A percentile compares a stretch with the other conserved stretches of the same genome.
Conservation (phyloP, 805 yeast species). For the Suhomyces canberraensis region DNA sequence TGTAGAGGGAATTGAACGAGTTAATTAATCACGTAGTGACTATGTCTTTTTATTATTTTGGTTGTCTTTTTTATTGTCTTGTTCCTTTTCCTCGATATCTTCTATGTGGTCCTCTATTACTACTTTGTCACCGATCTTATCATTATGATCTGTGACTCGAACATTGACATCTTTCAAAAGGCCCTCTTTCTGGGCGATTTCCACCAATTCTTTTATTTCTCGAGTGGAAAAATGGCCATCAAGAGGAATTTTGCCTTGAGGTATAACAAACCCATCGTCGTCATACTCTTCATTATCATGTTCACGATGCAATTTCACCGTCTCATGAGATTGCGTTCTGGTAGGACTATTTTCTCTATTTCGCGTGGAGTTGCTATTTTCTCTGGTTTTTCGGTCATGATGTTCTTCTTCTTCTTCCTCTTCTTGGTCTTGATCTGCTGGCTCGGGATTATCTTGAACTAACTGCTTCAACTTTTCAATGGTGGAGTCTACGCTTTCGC, state of each 20-base stretch:
- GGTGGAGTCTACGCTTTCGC: slow-evolving; percentile 12
- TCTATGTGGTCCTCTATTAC: slow-evolving; percentile 19
- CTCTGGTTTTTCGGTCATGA: slow-evolving; percentile 1
- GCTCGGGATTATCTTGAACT: slow-evolving; percentile 17
- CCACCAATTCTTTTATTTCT: slow-evolving; percentile 30
- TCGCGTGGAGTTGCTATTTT: neutral
- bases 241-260: slow-evolving; percentile 36
- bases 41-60: no score
- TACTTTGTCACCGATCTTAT: slow-evolving; percentile 29
- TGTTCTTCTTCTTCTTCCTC: slow-evolving; percentile 4
- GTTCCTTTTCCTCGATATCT: no score
- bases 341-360: neutral
- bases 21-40: no score
- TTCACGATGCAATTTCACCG: slow-evolving; percentile 1
- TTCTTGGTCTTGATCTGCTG: slow-evolving; percentile 4
- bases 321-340: slow-evolving; percentile 1
- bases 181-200: slow-evolving; percentile 30
- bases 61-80: no score
- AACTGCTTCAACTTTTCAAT: slow-evolving; percentile 25
- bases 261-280: slow-evolving; percentile 35
- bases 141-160: slow-evolving; percentile 19
- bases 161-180: slow-evolving; percentile 25
- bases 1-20: no score
- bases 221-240: slow-evolving; percentile 39
- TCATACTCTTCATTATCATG: slow-evolving; percentile 17